These are phyloP conservation scores for Trichophyton mentagrophytes DNA, from an alignment of 2,329 filamentous ascomycete genomes.

Conservation along the genomic window DNA sequence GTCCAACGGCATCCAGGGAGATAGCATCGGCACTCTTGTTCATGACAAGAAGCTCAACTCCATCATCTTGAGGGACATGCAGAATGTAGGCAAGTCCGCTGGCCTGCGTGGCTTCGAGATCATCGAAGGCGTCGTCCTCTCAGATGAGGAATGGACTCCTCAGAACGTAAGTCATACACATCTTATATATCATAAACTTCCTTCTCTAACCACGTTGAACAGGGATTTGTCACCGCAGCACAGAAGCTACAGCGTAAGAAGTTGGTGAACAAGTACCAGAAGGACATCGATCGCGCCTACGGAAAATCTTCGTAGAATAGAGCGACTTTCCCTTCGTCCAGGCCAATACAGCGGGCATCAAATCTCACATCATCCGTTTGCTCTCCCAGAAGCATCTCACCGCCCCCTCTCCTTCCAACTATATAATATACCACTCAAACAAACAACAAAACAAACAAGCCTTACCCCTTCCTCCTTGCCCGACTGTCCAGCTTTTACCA, in stretches of 20 bases:
- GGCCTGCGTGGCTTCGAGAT: slow-evolving; percentile 32
- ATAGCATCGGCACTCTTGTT: slow-evolving; percentile 15
- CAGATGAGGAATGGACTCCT: slow-evolving; percentile 35
- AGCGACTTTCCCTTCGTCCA: neutral
- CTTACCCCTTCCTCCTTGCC: neutral
- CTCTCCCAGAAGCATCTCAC: neutral
- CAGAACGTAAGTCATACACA: slow-evolving; percentile 25
- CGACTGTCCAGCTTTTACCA: neutral
- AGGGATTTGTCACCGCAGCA: slow-evolving; percentile 55
- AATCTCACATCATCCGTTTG: neutral
- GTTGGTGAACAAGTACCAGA: slow-evolving; percentile 50
- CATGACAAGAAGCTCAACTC: slow-evolving; percentile 32
- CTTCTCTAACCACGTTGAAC: slow-evolving; percentile 17
- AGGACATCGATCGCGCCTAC: slow-evolving; percentile 51
- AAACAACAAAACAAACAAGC: neutral
- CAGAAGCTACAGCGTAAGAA: slow-evolving; percentile 61
- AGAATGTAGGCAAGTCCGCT: slow-evolving; percentile 25
- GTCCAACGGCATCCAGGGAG: slow-evolving; percentile 32
- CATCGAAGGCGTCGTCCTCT: slow-evolving; percentile 32
- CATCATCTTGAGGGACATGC: slow-evolving; percentile 30
- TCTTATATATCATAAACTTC: neutral
- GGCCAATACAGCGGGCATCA: neutral
- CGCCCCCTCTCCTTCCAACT: neutral
- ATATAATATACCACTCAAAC: neutral
- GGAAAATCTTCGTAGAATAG: slow-evolving; percentile 27